Conservation (phyloP, 176 grass and related monocot species). For the Raddia distichophylla region DNA sequence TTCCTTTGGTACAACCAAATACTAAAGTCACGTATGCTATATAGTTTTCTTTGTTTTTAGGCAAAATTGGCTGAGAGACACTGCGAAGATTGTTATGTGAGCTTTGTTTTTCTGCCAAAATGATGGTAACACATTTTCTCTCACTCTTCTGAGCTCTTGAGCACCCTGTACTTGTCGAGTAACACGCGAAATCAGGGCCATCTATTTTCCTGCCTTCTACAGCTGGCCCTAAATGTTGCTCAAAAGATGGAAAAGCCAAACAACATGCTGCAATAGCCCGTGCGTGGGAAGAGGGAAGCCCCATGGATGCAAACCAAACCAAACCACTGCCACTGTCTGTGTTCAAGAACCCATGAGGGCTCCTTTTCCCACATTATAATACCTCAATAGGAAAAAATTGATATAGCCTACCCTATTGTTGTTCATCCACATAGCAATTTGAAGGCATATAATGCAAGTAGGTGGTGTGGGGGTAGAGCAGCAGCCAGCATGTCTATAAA, state of each 20-base stretch:
- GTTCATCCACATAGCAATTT: too few relatives aligned
- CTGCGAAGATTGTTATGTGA: neutral
- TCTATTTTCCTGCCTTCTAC: constrained; percentile 30
- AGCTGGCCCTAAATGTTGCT: constrained; percentile 24
- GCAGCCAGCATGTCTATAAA: too few relatives aligned
- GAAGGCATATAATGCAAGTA: too few relatives aligned
- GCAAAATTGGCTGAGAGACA: too few relatives aligned
- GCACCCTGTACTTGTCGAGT: constrained; percentile 10
- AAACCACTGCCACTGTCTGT: neutral
- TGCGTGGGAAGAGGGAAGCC: neutral
- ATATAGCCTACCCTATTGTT: too few relatives aligned
- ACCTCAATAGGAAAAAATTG: too few relatives aligned
- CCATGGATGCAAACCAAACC: neutral
- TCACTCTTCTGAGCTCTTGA: neutral
- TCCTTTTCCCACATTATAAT: neutral
- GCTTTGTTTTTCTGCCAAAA: neutral
- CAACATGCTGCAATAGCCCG: neutral
- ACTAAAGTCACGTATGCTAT: neutral
- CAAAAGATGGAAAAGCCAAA: constrained; percentile 18
- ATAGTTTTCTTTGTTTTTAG: neutral
- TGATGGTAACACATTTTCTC: constrained; percentile 8
- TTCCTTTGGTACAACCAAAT: neutral
- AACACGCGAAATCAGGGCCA: constrained; percentile 28
- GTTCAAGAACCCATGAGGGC: neutral
- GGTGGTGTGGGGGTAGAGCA: too few relatives aligned